Base-by-base conservation (phyloP, 495 filamentous ascomycete genomes). In the Bryoglossum gracile region DNA sequence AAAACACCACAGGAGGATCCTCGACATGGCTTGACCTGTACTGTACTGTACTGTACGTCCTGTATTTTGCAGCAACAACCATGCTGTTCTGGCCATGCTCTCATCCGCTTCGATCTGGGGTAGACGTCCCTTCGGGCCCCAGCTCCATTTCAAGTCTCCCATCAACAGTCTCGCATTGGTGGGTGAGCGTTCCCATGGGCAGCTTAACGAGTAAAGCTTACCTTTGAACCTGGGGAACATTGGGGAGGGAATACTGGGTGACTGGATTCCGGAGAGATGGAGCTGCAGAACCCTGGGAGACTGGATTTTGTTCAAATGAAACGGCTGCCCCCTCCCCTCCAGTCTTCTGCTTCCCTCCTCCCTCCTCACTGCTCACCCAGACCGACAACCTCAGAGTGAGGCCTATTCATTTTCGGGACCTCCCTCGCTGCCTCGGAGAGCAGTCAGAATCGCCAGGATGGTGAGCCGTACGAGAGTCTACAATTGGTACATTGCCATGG, bases 401-500 rank as follows among this genome's bases (percentile, higher is more conserved):
- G 26, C 26, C 26, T 30, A 13, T 30, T 13, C 6, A 30, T 13
- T 30, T 30, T 22, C 18, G 14, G 17, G 4, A 18, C 22, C 37
- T 40, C 22, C 4, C 37, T 21, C 37, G 14, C 11, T 40, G 32
- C 26, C 32, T 17, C 28, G 22, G 26, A 30, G 13, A 13, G 36
- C 14, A 32, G 43, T 11, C 10, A 30, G 13, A 43, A n/a, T 5
- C 18, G 40, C 24, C 45, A 48, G 40, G 11, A 48, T 48, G 45
- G 45, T 48, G 33, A 22, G 18, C 21, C 22, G 24, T 5, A 39
- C 45, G 35, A 38, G 45, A 39, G 45, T 48, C n/a, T 48, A 48
- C 45, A 48, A 48, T 30, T 48, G 45, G 45, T 48, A 21, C 16
- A 72, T 78, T 42, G 78, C 79, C 37, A 62, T 76, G 22, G 73